A percentile compares a stretch with the other conserved stretches of the same genome.
These are phyloP conservation scores for Lanmaoa pseudosensibilis DNA, from an alignment of 768 basidiomycete species.

Conservation along the genomic window DNA sequence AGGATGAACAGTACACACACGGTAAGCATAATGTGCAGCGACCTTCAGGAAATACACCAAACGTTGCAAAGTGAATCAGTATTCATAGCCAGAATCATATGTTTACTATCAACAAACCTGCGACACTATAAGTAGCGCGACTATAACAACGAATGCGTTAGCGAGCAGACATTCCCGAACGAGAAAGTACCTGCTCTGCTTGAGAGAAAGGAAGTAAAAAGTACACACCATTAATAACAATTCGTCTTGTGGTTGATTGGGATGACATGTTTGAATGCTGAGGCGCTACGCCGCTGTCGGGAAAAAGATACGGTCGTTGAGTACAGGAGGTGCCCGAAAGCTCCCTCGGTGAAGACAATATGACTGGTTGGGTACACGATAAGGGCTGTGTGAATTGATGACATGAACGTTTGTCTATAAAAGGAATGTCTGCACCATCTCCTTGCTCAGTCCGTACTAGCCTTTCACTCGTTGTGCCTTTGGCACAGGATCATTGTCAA, in stretches of 20 bases:
- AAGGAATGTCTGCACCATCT: not conserved
- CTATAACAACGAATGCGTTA: constrained; percentile 31
- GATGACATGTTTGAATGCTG: constrained; percentile 18
- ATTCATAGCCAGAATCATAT: not conserved
- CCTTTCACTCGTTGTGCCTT: too few species aligned
- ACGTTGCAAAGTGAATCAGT: constrained; percentile 2
- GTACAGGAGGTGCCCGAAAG: not conserved
- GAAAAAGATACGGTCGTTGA: not conserved
- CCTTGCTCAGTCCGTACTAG: too few species aligned
- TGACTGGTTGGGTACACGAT: not conserved
- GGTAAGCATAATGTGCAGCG: constrained; percentile 74
- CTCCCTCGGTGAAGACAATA: not conserved
- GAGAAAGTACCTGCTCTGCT: not conserved
- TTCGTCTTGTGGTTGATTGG: constrained; percentile 41
- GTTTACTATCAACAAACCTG: constrained; percentile 40
- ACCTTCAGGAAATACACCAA: constrained; percentile 46
- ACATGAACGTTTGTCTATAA: constrained; percentile 7
- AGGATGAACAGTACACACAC: constrained; percentile 43
- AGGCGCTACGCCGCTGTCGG: not conserved
- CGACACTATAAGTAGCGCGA: constrained; percentile 51
- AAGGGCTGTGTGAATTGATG: not conserved
- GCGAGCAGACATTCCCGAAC: not conserved
- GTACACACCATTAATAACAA: constrained; percentile 44
- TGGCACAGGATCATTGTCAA: too few species aligned
- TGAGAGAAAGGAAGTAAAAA: not conserved